Evolutionary conservation across 108 stramenopile species (phyloP), one percentile per base, ranked within the genome.

Genomic region (Fistulifera pelliculosa): DNA sequence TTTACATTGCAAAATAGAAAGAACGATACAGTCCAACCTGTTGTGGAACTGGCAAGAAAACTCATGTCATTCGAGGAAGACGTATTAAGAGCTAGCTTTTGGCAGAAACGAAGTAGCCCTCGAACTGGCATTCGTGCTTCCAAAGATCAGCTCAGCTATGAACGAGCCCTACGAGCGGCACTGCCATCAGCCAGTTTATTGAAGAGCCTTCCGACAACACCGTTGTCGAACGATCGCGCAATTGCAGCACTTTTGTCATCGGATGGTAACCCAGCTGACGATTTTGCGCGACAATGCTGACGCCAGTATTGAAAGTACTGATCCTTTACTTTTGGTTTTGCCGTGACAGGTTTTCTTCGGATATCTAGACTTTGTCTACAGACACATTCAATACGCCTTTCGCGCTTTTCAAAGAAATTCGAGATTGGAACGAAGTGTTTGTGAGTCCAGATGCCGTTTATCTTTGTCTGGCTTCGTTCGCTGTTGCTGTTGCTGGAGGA

Each of bases 31-130:
- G 25, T 31, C n/a, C 23, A 40, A 7, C 42, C 64, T 14, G 13
- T 61, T 28, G 19, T 17, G 1, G 19, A 27, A 17, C 40, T 72
- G 17, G 44, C 52, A 16, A 48, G 38, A 24, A 67, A 54, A 17
- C 23, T 83, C 0, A 27, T 87, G 13, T 39, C 39, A 25, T 72
- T 78, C 38, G 86, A 87, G 66, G 82, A 83, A 40, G 77, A 87
- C 18, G 41, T 58, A 23, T 57, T 83, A 38, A 80, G 80, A 2
- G 68, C 80, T 21, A 66, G 70, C 1, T 39, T 83, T 11, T 83
- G 77, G 70, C 66, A 71, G 25, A 69, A 70, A 60, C 38, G 55
- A 54, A 31, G 62, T 43, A 39, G 35, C 28, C 44, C 25, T 10
- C 54, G 48, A 11, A 45, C 7, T 8, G 44, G 16, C 11, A 11